Conservation (phyloP, 495 filamentous ascomycete genomes). For the Hamigera avellanea region DNA sequence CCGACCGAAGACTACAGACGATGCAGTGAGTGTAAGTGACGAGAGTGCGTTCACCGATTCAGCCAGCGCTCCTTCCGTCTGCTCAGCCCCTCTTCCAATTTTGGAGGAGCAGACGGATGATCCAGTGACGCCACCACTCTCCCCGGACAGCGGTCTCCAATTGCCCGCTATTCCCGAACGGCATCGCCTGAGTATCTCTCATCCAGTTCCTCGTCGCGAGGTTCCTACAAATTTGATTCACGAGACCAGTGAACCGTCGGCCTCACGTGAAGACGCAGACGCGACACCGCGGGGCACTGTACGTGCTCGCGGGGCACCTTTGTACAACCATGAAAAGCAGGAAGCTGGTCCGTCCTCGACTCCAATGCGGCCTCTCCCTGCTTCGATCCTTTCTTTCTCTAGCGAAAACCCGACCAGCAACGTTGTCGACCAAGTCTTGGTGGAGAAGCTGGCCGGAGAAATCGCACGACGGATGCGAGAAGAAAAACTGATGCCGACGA, state of each 20-base stretch:
- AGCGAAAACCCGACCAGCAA: constrained; percentile 28
- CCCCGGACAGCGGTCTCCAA: constrained; percentile 20
- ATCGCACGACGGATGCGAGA: constrained; percentile 78
- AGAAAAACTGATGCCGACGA: constrained; percentile 37
- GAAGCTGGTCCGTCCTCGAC: constrained; percentile 19
- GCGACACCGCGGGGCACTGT: constrained; percentile 25
- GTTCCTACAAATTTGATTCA: constrained; percentile 6
- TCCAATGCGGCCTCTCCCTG: constrained; percentile 18
- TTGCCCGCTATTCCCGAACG: constrained; percentile 30
- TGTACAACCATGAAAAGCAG: constrained; percentile 15
- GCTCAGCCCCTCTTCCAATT: constrained; percentile 29
- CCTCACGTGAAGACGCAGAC: constrained; percentile 19
- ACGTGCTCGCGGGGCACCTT: constrained; percentile 6
- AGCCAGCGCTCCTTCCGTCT: constrained; percentile 27
- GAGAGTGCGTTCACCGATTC: constrained; percentile 32
- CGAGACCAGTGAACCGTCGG: constrained; percentile 17
- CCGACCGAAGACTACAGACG: constrained; percentile 43
- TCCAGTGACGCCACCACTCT: constrained; percentile 34
- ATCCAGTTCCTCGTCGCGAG: constrained; percentile 11
- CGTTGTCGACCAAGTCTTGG: constrained; percentile 74
- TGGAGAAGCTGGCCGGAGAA: constrained; percentile 84
- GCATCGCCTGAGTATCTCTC: constrained; percentile 23
- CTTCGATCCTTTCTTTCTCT: constrained; percentile 25
- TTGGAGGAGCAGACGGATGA: constrained; percentile 31
- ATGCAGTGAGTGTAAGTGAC: constrained; percentile 44